Evolutionary conservation across 1,284 basidiomycete species (phyloP), one percentile per base, ranked within the genome.

Genomic region (Fomitopsis palustris): DNA sequence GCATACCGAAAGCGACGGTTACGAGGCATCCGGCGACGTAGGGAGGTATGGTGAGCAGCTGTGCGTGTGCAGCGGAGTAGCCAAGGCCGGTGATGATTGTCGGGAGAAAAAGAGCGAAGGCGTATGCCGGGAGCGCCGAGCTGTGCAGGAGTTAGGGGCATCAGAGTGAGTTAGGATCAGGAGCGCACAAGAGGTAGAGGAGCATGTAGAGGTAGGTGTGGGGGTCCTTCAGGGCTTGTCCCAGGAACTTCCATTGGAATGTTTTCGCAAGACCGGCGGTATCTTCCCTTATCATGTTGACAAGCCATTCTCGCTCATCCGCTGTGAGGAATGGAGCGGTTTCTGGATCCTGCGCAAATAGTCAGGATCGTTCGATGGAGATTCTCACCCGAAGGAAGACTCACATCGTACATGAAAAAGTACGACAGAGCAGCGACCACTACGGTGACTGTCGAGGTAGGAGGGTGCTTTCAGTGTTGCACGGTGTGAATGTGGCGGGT

Each of bases 131-230:
- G 27, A 65, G 54, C 29, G 61, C 29, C 60, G 63, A 53, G 86
- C 84, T 71, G 41, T 23, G 87, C 2, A 85, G 73, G 25, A 85
- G 65, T 0, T 80, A 81, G 67, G 87, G 27, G 25, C 16, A n/a
- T 12, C 25, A 17, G 23, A 3, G 12, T 39, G 35, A 0, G 12
- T 23, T 19, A 25, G 7, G 3, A n/a, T 4, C 8, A n/a, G 8
- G n/a, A 29, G 52, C 58, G 21, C 47, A 64, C 62, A 61, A 61
- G 56, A 64, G 49, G 43, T 60, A 60, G 14, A 63, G 37, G 0
- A 33, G 29, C 8, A 55, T 53, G 17, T 60, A 87, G n/a, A 74
- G 81, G 79, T 84, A 88, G 8, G 41, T 43, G 9, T 43, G 19
- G 6, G n/a, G 41, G 41, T 43, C 41, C 19, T 10, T 43, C 7